These are phyloP conservation scores for Russula ochroleuca DNA, from an alignment of 768 basidiomycete species.

Conservation along the genomic window DNA sequence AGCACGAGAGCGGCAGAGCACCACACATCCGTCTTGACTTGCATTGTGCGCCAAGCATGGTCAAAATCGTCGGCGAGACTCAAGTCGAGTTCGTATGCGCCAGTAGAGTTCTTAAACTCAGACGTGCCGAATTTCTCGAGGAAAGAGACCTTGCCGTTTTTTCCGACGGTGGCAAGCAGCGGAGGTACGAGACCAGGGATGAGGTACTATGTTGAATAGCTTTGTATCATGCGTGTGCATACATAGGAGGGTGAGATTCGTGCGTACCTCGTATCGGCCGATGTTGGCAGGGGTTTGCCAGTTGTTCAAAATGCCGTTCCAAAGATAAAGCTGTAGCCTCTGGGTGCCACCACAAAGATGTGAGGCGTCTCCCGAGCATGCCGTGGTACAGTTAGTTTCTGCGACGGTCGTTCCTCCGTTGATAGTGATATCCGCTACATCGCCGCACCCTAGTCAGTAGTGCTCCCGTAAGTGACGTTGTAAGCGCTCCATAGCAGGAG, in stretches of 20 bases:
- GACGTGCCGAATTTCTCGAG: slow-evolving; percentile 70
- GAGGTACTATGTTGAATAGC: slow-evolving; percentile 36
- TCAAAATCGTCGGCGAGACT: slow-evolving; percentile 44
- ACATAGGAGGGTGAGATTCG: not conserved
- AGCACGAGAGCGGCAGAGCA: slow-evolving; percentile 70
- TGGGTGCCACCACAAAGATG: slow-evolving; percentile 62
- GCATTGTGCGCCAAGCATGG: slow-evolving; percentile 72
- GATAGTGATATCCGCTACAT: slow-evolving; percentile 47
- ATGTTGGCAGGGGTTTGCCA: slow-evolving; percentile 65
- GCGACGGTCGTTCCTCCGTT: slow-evolving; percentile 35
- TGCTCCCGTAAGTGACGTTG: slow-evolving; percentile 2
- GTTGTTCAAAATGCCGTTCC: slow-evolving; percentile 41
- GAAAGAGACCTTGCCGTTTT: slow-evolving; percentile 80
- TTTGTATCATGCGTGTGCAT: not conserved
- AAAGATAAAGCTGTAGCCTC: slow-evolving; percentile 42
- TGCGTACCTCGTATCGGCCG: slow-evolving; percentile 63
- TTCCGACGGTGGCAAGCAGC: slow-evolving; percentile 66
- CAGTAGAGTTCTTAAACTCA: slow-evolving; percentile 61
- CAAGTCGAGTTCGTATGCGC: slow-evolving; percentile 73
- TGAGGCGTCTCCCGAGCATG: slow-evolving; percentile 66
- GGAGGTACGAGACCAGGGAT: slow-evolving; percentile 65
- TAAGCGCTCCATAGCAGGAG: not conserved
- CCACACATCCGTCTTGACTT: slow-evolving; percentile 73
- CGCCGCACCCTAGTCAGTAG: slow-evolving; percentile 58
- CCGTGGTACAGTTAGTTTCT: slow-evolving; percentile 41